Conservation (phyloP, 1,284 basidiomycete genomes). For the Sanghuangporus baumii region DNA sequence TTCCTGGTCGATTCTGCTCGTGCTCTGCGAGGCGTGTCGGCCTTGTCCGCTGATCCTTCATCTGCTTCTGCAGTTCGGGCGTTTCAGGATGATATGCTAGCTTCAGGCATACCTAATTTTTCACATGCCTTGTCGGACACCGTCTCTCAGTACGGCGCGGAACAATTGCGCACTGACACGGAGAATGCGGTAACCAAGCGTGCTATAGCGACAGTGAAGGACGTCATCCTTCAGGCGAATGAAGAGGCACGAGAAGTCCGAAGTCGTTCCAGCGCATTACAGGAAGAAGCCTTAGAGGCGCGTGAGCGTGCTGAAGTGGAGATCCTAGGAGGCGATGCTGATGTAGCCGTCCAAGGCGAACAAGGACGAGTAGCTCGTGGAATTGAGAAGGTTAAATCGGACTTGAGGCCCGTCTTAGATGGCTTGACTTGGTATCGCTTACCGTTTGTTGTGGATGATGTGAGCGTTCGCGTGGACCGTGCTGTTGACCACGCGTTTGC, state of each 20-base stretch:
- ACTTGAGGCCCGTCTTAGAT: conserved; percentile 49
- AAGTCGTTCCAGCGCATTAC: conserved; percentile 27
- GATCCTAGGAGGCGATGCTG: conserved; percentile 20
- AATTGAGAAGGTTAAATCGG: conserved; percentile 40
- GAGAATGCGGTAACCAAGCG: neutral
- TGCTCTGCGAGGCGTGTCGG: conserved; percentile 45
- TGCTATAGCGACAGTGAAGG: conserved; percentile 3
- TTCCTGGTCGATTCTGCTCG: conserved; percentile 51
- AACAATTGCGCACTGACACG: conserved; percentile 14
- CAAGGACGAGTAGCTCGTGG: conserved; percentile 42
- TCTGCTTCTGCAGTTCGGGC: conserved; percentile 47
- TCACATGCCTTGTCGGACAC: conserved; percentile 34
- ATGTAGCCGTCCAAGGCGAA: conserved; percentile 30
- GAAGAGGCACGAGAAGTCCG: conserved; percentile 27
- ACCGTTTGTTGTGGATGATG: conserved; percentile 66
- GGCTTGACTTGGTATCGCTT: conserved; percentile 64
- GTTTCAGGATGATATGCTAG: conserved; percentile 58
- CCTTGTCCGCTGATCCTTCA: conserved; percentile 39
- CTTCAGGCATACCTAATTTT: conserved; percentile 49
- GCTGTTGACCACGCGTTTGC: conserved; percentile 49
- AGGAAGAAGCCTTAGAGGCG: conserved; percentile 28
- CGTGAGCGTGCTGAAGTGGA: conserved; percentile 11
- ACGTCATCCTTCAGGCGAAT: neutral
- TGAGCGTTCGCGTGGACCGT: conserved; percentile 48
- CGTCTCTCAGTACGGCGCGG: conserved; percentile 22